phyloP scores from a whole-genome alignment of 129 eudicot genomes.

The Apium graveolens region DNA sequence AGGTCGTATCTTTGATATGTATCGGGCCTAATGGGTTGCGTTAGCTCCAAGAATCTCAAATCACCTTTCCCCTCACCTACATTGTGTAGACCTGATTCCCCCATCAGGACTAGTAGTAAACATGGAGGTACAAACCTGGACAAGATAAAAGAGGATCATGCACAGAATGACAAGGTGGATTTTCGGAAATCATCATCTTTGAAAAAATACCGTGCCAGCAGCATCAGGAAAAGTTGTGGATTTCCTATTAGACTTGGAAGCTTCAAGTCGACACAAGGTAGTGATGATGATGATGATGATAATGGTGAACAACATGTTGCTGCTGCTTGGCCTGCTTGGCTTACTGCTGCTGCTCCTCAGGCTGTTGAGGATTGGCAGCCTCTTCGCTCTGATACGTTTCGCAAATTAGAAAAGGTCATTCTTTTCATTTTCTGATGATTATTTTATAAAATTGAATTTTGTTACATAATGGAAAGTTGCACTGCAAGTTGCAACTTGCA shows the following conservation, averaged over 20 bases:
- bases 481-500: too few species aligned
- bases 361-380: conserved; percentile 78
- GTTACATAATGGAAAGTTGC: too few species aligned
- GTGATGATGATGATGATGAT: background rate
- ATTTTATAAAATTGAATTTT: too few species aligned
- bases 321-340: conserved; percentile 93
- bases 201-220: conserved; percentile 11
- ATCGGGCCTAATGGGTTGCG: conserved; percentile 75
- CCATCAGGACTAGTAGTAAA: background rate
- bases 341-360: conserved; percentile 61
- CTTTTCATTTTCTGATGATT: background rate
- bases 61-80: background rate
- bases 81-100: background rate
- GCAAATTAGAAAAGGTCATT: conserved; percentile 61
- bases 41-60: conserved; percentile 55
- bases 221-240: conserved; percentile 11
- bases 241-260: conserved; percentile 39
- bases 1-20: conserved; percentile 56
- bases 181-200: background rate
- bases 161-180: conserved; percentile 17
- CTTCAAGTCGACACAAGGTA: conserved; percentile 22
- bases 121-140: conserved; percentile 13
- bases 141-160: conserved; percentile 28
- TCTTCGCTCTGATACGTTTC: conserved; percentile 38
- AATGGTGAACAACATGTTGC: conserved; percentile 31